Percentiles rank a stretch among this genome's conserved stretches.
Evolutionary conservation across 2,329 filamentous ascomycete species (phyloP).

Genomic region (Aschersonia sp.): DNA sequence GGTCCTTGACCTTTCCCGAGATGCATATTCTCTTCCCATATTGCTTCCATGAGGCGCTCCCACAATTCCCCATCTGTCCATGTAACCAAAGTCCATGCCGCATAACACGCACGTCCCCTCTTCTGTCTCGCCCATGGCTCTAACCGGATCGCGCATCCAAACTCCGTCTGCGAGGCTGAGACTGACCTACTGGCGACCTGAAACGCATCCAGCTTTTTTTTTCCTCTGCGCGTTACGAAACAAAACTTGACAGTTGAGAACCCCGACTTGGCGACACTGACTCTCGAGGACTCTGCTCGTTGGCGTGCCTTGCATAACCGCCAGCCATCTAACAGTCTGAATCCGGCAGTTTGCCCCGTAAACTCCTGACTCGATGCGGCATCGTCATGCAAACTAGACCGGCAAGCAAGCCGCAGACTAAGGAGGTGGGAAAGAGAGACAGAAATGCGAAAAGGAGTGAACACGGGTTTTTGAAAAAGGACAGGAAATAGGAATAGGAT

Average conservation of each 20-base stretch:
- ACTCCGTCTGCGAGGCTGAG: conserved; percentile 6
- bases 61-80: too few relatives aligned
- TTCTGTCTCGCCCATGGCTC: neutral
- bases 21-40: neutral
- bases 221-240: conserved; percentile 4
- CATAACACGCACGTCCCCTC: neutral
- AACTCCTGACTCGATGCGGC: too few relatives aligned
- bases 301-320: conserved; percentile 10
- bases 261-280: neutral
- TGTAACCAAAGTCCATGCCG: neutral
- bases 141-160: neutral
- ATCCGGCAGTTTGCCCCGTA: too few relatives aligned
- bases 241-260: neutral
- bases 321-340: too few relatives aligned
- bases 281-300: conserved; percentile 2
- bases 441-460: too few relatives aligned
- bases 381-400: too few relatives aligned
- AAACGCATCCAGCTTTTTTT: conserved; percentile 5
- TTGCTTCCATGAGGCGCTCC: too few relatives aligned
- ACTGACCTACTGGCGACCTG: conserved; percentile 5
- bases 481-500: too few relatives aligned
- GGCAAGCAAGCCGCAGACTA: too few relatives aligned
- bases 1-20: too few relatives aligned
- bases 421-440: too few relatives aligned
- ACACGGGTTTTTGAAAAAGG: too few relatives aligned